Evolutionary conservation across 2,329 filamentous ascomycete species (phyloP).

Genomic region (Alternaria sp.): DNA sequence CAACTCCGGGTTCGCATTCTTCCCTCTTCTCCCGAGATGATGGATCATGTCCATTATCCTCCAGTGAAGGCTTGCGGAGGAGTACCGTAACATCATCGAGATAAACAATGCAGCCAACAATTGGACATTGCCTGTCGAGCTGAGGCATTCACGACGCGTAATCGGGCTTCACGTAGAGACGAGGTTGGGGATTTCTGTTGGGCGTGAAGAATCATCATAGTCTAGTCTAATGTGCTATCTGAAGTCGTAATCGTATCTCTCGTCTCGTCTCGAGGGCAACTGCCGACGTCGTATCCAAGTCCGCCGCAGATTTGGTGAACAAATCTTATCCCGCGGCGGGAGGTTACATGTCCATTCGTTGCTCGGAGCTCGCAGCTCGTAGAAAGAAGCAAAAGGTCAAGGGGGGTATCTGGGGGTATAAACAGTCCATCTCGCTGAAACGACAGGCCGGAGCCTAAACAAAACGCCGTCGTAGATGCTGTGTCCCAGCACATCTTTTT

Average conservation of each 20-base stretch:
- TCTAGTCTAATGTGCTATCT: neutral
- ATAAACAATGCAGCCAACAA: neutral
- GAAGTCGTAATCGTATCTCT: neutral
- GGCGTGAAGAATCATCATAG: neutral
- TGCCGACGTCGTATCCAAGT: neutral
- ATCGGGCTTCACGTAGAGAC: neutral
- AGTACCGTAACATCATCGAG: neutral
- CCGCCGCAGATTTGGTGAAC: neutral
- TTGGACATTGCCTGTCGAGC: neutral
- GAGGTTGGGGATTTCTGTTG: neutral
- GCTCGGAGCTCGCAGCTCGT: neutral
- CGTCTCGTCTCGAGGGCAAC: neutral
- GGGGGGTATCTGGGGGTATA: constrained; percentile 5
- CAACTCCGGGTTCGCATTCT: neutral
- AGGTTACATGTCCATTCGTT: neutral
- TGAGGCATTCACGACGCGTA: neutral
- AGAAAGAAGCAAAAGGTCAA: neutral
- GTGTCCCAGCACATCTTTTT: neutral
- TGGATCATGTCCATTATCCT: neutral
- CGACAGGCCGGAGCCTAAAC: neutral
- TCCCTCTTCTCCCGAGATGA: neutral
- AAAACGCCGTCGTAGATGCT: constrained; percentile 2
- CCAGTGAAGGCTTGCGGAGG: neutral
- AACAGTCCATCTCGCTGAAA: neutral
- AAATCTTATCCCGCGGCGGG: neutral